Evolutionary conservation across 129 eudicot species (phyloP), one percentile per base, ranked within the genome.

Genomic region (Lonicera japonica): DNA sequence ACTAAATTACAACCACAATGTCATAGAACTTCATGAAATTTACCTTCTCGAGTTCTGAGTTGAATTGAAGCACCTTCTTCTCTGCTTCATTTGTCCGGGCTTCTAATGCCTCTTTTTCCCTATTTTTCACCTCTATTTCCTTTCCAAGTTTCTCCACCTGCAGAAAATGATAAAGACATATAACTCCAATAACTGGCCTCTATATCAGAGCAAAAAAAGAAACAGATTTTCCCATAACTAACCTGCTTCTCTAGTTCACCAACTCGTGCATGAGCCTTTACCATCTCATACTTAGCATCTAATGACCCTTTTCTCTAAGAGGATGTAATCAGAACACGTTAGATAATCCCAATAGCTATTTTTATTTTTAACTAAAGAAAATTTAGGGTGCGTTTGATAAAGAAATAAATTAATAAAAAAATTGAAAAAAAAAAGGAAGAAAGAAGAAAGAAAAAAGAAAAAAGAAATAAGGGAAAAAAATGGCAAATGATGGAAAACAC

Each of bases 201-300:
- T 56, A 58, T 58, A 10, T 18, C 25, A 12, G 24, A 43, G n/a
- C 25, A 63, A n/a, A 48, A 63, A 25, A 13, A 36, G n/a, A n/a
- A n/a, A n/a, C n/a, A n/a, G 19, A 40, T 47, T 15, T 18, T 18
- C 23, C 11, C n/a, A 50, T 11, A 45, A 56, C 50, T 25, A 58
- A 88, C 96, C 89, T 84, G 83, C 61, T 75, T 77, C 71, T 82
- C 84, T 66, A 88, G 75, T 60, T 84, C 94, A 70, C 50, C 54
- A 7, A 84, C 76, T 25, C 79, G 75, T 46, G 74, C 63, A 69
- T 79, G 66, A 80, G 86, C 87, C 75, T 77, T 69, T 25, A 62
- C 65, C 10, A 77, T 67, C 82, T 66, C 80, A 69, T 81, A 74
- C 52, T 81, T 63, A 39, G 64, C 84, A 60, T 84, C 77, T 1